phyloP scores from a whole-genome alignment of 2,329 filamentous ascomycete species.

The Fusarium nygamai region DNA sequence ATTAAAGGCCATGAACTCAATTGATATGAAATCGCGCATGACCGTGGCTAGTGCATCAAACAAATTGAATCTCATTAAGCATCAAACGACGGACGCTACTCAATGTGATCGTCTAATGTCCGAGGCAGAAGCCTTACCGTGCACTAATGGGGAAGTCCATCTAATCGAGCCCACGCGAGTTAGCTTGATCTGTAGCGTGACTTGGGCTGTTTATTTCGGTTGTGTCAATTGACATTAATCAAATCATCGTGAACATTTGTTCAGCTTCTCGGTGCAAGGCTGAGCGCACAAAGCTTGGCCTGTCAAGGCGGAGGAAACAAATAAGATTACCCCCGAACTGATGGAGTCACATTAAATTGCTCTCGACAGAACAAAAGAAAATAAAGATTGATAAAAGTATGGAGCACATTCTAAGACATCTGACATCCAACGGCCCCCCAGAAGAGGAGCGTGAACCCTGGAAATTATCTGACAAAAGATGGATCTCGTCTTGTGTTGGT shows the following conservation, averaged over 20 bases:
- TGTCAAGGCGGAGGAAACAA: slow-evolving; percentile 5
- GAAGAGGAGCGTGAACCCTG: slow-evolving; percentile 13
- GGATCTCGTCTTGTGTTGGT: slow-evolving; percentile 5
- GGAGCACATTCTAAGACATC: neutral
- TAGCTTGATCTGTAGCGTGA: neutral
- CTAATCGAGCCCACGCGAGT: slow-evolving; percentile 3
- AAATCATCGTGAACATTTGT: neutral
- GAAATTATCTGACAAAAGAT: neutral
- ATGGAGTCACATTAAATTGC: slow-evolving; percentile 5
- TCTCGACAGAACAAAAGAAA: slow-evolving; percentile 1
- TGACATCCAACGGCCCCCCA: neutral
- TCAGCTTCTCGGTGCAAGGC: neutral
- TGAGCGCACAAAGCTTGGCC: slow-evolving; percentile 1
- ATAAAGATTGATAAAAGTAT: neutral
- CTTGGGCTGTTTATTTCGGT: neutral
- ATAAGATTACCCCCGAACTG: neutral
- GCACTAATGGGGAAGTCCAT: neutral
- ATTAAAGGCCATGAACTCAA: slow-evolving; percentile 25
- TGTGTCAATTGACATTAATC: neutral
- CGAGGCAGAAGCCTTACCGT: slow-evolving; percentile 8
- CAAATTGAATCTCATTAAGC: slow-evolving; percentile 28
- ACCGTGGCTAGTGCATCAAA: slow-evolving; percentile 28
- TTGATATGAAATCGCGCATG: slow-evolving; percentile 23
- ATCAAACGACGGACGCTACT: slow-evolving; percentile 11
- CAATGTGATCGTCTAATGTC: slow-evolving; percentile 15